Evolutionary conservation across 768 basidiomycete species (phyloP).

Genomic region (Tylopilus vinaceipallidus): DNA sequence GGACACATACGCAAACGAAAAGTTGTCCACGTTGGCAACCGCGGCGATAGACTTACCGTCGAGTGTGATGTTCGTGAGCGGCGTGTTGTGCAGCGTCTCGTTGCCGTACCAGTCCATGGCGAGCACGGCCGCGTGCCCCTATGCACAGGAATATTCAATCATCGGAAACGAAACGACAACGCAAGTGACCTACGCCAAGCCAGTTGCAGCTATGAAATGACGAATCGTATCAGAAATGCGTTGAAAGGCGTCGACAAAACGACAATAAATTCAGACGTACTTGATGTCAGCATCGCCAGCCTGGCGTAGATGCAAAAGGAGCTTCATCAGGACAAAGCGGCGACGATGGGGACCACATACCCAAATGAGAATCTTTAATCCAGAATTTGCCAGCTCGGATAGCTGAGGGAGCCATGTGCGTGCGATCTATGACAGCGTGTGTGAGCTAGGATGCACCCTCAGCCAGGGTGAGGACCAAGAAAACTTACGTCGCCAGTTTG

Average conservation of each 20-base stretch:
- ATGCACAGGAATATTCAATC: neutral
- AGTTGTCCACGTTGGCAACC: slow-evolving; percentile 63
- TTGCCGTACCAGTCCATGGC: slow-evolving; percentile 50
- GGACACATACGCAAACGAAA: slow-evolving; percentile 63
- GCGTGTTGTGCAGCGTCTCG: slow-evolving; percentile 36
- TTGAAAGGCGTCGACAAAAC: too few relatives aligned
- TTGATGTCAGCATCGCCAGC: slow-evolving; percentile 30
- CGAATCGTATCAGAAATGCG: slow-evolving; percentile 3
- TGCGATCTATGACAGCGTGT: slow-evolving; percentile 26
- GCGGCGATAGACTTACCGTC: slow-evolving; percentile 51
- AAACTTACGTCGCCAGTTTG: slow-evolving; percentile 57
- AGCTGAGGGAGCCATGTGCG: slow-evolving; percentile 39
- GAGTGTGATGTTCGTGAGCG: slow-evolving; percentile 56
- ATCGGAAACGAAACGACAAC: neutral
- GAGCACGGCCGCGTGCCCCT: slow-evolving; percentile 38
- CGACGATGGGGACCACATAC: slow-evolving; percentile 17
- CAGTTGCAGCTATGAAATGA: slow-evolving; percentile 16
- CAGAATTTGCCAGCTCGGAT: slow-evolving; percentile 34
- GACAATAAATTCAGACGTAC: slow-evolving; percentile 13
- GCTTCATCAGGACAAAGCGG: neutral
- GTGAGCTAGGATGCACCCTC: neutral
- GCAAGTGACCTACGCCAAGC: slow-evolving; percentile 33
- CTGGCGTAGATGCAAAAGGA: slow-evolving; percentile 6
- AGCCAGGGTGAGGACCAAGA: neutral
- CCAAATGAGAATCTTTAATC: slow-evolving; percentile 41